Evolutionary conservation across 192 early-diverging fungal genomes (phyloP).

Genomic region (Kickxella alabastrina): DNA sequence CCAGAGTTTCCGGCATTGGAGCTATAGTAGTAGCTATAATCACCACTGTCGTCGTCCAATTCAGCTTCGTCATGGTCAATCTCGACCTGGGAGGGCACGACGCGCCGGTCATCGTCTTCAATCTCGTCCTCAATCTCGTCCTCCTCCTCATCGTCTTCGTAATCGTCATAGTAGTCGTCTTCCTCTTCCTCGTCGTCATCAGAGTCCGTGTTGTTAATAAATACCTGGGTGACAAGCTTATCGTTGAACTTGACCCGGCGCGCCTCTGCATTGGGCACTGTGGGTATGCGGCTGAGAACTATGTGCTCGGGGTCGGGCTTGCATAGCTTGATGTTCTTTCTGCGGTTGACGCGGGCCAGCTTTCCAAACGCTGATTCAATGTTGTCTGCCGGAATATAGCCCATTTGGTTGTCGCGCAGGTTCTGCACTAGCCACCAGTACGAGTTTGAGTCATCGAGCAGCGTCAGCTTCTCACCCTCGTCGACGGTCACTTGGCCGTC

Average conservation of each 20-base stretch:
- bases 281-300: constrained; percentile 14
- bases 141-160: constrained; percentile 24
- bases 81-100: background rate
- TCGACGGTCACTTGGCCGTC: constrained; percentile 73
- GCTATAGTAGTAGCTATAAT: constrained; percentile 44
- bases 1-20: constrained; percentile 20
- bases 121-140: constrained; percentile 4
- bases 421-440: constrained; percentile 70
- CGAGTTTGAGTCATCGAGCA: constrained; percentile 73
- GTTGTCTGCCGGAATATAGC: constrained; percentile 78
- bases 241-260: constrained; percentile 35
- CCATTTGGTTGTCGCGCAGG: constrained; percentile 60
- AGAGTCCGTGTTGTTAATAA: constrained; percentile 25
- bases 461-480: constrained; percentile 65
- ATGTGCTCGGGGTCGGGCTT: constrained; percentile 43
- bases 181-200: constrained; percentile 39
- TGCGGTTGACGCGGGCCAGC: constrained; percentile 65
- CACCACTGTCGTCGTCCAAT: constrained; percentile 24
- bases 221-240: constrained; percentile 38
- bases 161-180: constrained; percentile 15
- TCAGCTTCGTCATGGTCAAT: constrained; percentile 9
- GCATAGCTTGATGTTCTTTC: constrained; percentile 56
- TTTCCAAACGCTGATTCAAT: constrained; percentile 60
- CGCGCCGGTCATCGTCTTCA: constrained; percentile 6
- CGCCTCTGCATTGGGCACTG: constrained; percentile 16